A percentile compares a stretch with the other conserved stretches of the same genome.
Conservation (phyloP, 2,329 filamentous ascomycete genomes). For the Colletotrichum ledebouriae region DNA sequence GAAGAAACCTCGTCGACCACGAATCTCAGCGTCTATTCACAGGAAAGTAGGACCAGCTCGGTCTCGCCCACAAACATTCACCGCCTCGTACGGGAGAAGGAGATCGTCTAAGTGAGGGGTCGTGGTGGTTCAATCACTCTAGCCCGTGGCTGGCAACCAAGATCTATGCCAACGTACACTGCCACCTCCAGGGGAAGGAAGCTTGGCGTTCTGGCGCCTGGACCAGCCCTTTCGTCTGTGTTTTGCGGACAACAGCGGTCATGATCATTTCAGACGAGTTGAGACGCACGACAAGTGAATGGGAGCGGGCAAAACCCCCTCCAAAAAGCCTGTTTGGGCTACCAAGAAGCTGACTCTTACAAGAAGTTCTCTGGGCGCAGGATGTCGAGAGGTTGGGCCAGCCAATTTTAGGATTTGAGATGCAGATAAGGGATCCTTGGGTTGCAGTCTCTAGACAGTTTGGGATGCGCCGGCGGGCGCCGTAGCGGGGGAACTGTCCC, state of each 20-base stretch:
- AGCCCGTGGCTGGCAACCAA: constrained; percentile 7
- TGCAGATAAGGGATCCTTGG: constrained; percentile 40
- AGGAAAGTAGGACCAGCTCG: constrained; percentile 32
- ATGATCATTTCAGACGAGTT: constrained; percentile 22
- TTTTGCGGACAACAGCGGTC: constrained; percentile 8
- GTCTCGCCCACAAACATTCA: constrained; percentile 31
- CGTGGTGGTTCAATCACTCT: neutral
- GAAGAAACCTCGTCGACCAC: constrained; percentile 32
- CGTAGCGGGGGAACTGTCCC: constrained; percentile 30
- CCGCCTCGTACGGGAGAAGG: constrained; percentile 31
- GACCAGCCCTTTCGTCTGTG: constrained; percentile 5
- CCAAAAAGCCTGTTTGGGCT: constrained; percentile 11
- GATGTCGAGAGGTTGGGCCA: constrained; percentile 21
- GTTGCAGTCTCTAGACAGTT: constrained; percentile 37
- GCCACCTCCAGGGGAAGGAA: constrained; percentile 9
- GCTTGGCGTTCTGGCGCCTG: constrained; percentile 34
- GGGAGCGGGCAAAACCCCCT: constrained; percentile 26
- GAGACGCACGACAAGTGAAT: neutral
- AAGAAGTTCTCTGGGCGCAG: constrained; percentile 28
- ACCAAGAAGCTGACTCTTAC: constrained; percentile 39
- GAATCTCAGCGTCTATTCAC: constrained; percentile 30
- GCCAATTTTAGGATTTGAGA: constrained; percentile 37
- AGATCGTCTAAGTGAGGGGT: constrained; percentile 35
- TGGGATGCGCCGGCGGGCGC: constrained; percentile 37
- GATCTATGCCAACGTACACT: constrained; percentile 26